Evolutionary conservation across 2,329 filamentous ascomycete genomes (phyloP).

Genomic region (Penicillium decumbens): DNA sequence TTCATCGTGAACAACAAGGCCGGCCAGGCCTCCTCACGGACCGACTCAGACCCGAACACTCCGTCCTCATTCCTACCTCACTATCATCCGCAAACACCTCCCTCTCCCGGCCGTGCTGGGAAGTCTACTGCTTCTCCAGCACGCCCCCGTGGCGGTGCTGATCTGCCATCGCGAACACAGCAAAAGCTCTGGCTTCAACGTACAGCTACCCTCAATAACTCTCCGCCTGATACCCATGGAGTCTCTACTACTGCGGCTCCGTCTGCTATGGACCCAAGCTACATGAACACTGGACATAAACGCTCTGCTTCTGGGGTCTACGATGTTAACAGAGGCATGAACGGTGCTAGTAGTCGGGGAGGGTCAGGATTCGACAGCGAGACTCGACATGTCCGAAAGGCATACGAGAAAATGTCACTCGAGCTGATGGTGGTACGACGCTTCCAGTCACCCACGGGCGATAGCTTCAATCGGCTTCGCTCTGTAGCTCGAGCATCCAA

Average conservation of each 20-base stretch:
- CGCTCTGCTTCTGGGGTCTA: constrained; percentile 29
- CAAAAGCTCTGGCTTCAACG: constrained; percentile 48
- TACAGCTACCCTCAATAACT: constrained; percentile 43
- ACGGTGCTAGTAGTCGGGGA: constrained; percentile 27
- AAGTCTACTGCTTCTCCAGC: constrained; percentile 34
- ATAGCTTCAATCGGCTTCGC: constrained; percentile 41
- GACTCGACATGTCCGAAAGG: constrained; percentile 39
- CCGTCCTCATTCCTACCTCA: constrained; percentile 47
- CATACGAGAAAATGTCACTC: constrained; percentile 43
- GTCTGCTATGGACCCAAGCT: constrained; percentile 35
- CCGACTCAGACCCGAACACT: constrained; percentile 44
- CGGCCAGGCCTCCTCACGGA: constrained; percentile 31
- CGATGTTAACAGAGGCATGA: constrained; percentile 28
- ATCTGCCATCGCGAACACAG: constrained; percentile 45
- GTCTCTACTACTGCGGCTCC: constrained; percentile 30
- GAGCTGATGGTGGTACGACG: constrained; percentile 45
- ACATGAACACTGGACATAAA: constrained; percentile 27
- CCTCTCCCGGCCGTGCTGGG: constrained; percentile 34
- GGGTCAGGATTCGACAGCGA: constrained; percentile 32
- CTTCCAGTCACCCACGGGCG: constrained; percentile 43
- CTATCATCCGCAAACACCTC: constrained; percentile 45
- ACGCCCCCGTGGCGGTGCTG: constrained; percentile 34
- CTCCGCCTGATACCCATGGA: constrained; percentile 40
- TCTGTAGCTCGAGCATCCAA: constrained; percentile 24
- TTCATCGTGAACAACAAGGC: constrained; percentile 40